These are phyloP conservation scores for Podaxis carcinomalis DNA, from an alignment of 768 basidiomycete species.

Conservation along the genomic window DNA sequence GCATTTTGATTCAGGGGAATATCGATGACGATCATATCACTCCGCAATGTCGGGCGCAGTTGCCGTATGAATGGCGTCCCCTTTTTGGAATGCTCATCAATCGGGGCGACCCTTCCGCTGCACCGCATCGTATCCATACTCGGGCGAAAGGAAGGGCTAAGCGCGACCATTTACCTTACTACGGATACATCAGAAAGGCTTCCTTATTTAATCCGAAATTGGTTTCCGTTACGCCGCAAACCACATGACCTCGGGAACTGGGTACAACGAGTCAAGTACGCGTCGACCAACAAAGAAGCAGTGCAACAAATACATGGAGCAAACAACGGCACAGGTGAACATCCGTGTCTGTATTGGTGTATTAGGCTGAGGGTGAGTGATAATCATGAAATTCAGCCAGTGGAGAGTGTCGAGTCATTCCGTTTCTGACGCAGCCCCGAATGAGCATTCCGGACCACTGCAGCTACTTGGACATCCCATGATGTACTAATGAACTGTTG, in stretches of 20 bases:
- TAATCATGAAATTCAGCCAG: not conserved
- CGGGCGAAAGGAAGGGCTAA: not conserved
- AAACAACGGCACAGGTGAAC: not conserved
- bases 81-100: not conserved
- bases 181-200: conserved; percentile 9
- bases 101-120: not conserved
- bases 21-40: not conserved
- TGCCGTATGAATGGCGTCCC: not conserved
- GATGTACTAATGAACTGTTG: not conserved
- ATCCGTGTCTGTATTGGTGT: not conserved
- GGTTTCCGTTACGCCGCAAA: not conserved
- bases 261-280: conserved; percentile 3
- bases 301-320: conserved; percentile 9
- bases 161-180: conserved; percentile 4
- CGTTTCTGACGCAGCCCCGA: conserved; percentile 17
- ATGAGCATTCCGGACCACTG: not conserved
- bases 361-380: not conserved
- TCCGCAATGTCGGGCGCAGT: not conserved
- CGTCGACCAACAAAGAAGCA: conserved; percentile 4
- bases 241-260: conserved; percentile 1
- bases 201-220: not conserved
- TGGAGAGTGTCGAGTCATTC: conserved; percentile 24
- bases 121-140: conserved; percentile 7
- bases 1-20: not conserved
- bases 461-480: conserved; percentile 4